Conservation (phyloP, 2,329 filamentous ascomycete genomes). For the Sphaerulina populicola region DNA sequence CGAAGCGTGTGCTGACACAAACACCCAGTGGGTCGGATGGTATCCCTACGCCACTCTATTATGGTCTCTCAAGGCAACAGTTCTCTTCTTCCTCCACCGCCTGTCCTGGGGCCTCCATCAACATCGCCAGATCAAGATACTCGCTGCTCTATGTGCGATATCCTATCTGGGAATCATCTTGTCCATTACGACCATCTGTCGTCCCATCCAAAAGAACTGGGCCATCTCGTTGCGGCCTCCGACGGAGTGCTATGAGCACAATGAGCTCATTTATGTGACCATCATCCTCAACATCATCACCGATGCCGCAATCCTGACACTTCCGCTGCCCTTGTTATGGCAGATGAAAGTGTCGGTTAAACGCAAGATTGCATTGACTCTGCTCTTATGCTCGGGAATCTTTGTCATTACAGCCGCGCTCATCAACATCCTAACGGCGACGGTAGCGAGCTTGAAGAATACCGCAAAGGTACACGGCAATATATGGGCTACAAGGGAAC, state of each 20-base stretch:
- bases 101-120: constrained; percentile 31
- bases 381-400: constrained; percentile 31
- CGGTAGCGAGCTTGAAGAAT: constrained; percentile 7
- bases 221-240: constrained; percentile 20
- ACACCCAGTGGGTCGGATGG: constrained; percentile 1
- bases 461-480: constrained; percentile 29
- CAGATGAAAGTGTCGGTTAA: constrained; percentile 26
- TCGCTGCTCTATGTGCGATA: constrained; percentile 24
- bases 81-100: constrained; percentile 28
- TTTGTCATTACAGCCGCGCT: constrained; percentile 34
- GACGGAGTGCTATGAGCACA: neutral
- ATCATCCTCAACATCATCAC: constrained; percentile 31
- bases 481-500: constrained; percentile 34
- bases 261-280: constrained; percentile 23
- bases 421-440: constrained; percentile 28
- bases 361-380: constrained; percentile 30
- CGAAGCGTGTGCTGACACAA: no score
- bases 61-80: constrained; percentile 20
- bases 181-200: constrained; percentile 30
- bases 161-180: constrained; percentile 30
- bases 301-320: constrained; percentile 28
- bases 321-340: constrained; percentile 33
- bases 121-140: constrained; percentile 27
- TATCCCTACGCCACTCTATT: constrained; percentile 24
- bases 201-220: constrained; percentile 27